These are phyloP conservation scores for Ophiostoma perfectum DNA, from an alignment of 2,329 filamentous ascomycete species.

Conservation along the genomic window DNA sequence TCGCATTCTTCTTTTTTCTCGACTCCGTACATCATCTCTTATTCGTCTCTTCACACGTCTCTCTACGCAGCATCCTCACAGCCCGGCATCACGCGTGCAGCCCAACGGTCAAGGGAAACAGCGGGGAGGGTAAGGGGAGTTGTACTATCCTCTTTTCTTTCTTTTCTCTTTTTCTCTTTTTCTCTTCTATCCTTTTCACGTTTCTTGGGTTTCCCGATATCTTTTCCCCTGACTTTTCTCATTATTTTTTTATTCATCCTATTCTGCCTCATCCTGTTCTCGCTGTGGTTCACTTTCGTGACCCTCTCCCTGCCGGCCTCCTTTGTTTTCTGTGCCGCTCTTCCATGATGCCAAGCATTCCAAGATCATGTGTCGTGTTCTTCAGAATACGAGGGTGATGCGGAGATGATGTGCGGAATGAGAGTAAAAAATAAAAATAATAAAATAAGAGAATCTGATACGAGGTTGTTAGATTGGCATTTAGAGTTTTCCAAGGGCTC, in stretches of 20 bases:
- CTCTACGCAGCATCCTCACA: not conserved
- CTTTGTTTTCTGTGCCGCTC: slow-evolving; percentile 10
- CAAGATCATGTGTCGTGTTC: slow-evolving; percentile 3
- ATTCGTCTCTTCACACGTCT: no score
- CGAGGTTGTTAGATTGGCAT: no score
- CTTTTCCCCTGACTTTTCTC: no score
- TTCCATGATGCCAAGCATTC: not conserved
- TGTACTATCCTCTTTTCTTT: not conserved
- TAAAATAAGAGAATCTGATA: no score
- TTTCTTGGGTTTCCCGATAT: no score
- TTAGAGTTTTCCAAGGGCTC: no score
- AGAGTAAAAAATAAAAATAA: no score
- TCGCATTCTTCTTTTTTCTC: no score
- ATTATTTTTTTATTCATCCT: no score
- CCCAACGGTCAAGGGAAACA: not conserved
- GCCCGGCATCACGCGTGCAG: not conserved
- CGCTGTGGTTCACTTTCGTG: no score
- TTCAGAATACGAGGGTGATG: not conserved
- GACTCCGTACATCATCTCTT: no score
- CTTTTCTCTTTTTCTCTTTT: not conserved
- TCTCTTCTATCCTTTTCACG: not conserved
- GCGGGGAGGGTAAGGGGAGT: slow-evolving; percentile 14
- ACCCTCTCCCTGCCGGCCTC: not conserved
- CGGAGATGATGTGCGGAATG: not conserved
- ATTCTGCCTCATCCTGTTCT: no score